These are phyloP conservation scores for Xylaria arbuscula DNA, from an alignment of 2,329 filamentous ascomycete species.

Conservation along the genomic window DNA sequence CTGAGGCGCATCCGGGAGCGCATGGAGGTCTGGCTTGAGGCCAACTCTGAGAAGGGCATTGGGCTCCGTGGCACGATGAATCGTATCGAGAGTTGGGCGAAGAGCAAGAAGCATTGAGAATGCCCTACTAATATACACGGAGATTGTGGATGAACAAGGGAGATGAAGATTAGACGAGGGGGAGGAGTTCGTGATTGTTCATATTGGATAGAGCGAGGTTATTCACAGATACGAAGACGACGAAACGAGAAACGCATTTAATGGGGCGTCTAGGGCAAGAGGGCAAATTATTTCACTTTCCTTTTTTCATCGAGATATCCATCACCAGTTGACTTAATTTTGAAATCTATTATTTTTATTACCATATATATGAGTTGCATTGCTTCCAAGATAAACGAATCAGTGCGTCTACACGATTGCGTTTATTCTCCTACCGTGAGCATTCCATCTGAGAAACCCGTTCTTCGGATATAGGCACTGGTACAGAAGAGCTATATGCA, in stretches of 20 bases:
- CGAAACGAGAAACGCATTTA: conserved; percentile 29
- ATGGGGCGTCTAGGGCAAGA: conserved; percentile 24
- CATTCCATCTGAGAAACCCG: background rate
- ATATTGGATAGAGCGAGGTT: background rate
- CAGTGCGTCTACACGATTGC: background rate
- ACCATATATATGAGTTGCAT: background rate
- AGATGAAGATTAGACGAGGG: background rate
- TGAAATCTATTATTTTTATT: background rate
- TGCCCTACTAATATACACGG: background rate
- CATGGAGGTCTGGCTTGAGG: conserved; percentile 87
- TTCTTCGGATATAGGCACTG: background rate
- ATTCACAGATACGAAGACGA: conserved; percentile 23
- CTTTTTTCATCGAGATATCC: conserved; percentile 31
- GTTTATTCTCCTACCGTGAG: background rate
- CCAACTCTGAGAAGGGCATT: conserved; percentile 83
- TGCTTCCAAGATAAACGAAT: background rate
- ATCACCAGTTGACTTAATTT: conserved; percentile 5
- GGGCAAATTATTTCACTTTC: background rate
- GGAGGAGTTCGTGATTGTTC: background rate
- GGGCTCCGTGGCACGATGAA: conserved; percentile 76
- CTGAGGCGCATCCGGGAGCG: conserved; percentile 75
- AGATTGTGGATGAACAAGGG: background rate
- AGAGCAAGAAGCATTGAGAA: conserved; percentile 35
- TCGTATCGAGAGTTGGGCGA: conserved; percentile 65
- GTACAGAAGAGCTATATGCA: background rate